Evolutionary conservation across 345 rosid genomes (phyloP), one percentile per base, ranked within the genome.

Genomic region (Rhodomyrtus tomentosa): DNA sequence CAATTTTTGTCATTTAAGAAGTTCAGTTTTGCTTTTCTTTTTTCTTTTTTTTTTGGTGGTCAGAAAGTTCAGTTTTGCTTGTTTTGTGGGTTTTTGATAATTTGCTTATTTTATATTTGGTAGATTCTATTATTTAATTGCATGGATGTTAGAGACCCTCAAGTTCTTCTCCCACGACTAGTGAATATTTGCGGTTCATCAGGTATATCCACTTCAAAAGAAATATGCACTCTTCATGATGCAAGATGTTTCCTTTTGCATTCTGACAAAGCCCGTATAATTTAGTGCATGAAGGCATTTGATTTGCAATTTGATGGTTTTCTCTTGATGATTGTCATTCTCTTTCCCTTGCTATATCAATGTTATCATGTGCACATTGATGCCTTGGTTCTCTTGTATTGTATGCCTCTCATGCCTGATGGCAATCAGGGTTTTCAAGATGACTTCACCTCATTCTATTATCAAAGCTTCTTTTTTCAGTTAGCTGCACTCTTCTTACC

Each of bases 101-200:
- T 40, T 55, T 79, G 68, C 25, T 18, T 4, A 24, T 50, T 36
- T 50, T 83, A 36, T 85, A 22, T 82, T 20, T 87, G 88, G 87
- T 59, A 96, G 99, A 91, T 96, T 91, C 95, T 96, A 83, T 88
- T 96, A 72, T 96, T 96, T 90, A 96, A 96, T 85, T 96, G 99
- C 90, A 94, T 93, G 97, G 96, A 93, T 82, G 97, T 90, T 42
- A 93, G 99, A 86, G 94, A 96, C 89, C 98, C 99, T 81, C 92
- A 93, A 80, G 86, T 93, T 86, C 87, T 96, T 86, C 96, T 96
- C 83, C 95, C 97, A 81, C 87, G 50, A 85, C 96, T 96, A 86
- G 92, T 93, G 83, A 89, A 82, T 74, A 90, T 91, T 24, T 96
- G 99, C 79, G 93, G 93, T 85, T 88, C 93, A 83, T 89, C 95